phyloP scores from a whole-genome alignment of 768 basidiomycete species.

The Suillus decipiens region DNA sequence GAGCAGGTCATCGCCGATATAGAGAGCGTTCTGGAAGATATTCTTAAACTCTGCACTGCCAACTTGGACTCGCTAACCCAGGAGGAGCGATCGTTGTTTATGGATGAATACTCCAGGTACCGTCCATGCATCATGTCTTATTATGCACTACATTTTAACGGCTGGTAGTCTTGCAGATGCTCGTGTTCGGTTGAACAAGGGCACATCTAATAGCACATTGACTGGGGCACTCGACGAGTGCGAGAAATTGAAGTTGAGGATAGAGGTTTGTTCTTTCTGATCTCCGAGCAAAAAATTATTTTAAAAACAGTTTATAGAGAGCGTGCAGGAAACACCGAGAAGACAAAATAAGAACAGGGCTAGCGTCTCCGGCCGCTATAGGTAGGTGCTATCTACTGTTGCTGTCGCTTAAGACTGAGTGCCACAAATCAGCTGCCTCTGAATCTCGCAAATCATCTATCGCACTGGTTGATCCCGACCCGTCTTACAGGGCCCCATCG shows the following conservation, averaged over 20 bases:
- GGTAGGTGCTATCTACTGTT: not conserved
- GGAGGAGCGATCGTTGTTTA: not conserved
- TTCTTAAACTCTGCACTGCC: not conserved
- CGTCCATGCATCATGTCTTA: not conserved
- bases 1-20: not conserved
- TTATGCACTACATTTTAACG: not conserved
- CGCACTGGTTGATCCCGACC: not conserved
- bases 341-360: not conserved
- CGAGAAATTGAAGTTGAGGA: not conserved
- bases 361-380: not conserved
- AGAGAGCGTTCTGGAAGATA: not conserved
- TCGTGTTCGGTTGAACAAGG: not conserved
- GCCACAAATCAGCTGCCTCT: not conserved
- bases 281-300: not conserved
- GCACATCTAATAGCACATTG: not conserved
- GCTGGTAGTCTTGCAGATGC: not conserved
- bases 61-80: not conserved
- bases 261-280: not conserved
- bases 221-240: not conserved
- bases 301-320: not conserved
- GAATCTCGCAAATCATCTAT: not conserved
- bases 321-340: not conserved
- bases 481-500: not conserved
- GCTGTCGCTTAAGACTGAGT: not conserved
- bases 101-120: not conserved